These are phyloP conservation scores for Tripterygium wilfordii DNA, from an alignment of 177 flowering plant species.

Conservation along the genomic window DNA sequence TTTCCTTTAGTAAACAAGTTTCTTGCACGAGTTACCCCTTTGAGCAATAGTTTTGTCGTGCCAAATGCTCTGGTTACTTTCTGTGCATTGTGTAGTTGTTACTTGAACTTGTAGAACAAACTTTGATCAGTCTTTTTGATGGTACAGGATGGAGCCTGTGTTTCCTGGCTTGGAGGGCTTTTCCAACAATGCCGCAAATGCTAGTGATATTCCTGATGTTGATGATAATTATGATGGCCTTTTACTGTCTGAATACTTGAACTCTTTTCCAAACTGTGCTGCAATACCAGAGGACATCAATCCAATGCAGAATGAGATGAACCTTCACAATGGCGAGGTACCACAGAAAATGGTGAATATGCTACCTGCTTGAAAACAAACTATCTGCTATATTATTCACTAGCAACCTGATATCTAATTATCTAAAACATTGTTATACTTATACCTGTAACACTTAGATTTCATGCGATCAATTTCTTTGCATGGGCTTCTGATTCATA, in stretches of 20 bases:
- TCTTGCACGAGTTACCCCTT: too few relatives aligned
- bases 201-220: conserved; percentile 44
- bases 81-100: not conserved
- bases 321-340: conserved; percentile 78
- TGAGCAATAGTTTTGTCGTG: too few relatives aligned
- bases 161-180: conserved; percentile 48
- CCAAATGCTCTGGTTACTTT: not conserved
- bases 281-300: conserved; percentile 49
- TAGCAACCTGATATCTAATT: not conserved
- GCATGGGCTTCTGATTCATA: too few relatives aligned
- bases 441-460: not conserved
- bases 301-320: conserved; percentile 58
- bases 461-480: not conserved
- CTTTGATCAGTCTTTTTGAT: too few relatives aligned
- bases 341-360: not conserved
- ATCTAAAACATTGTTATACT: not conserved
- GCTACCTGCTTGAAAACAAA: too few relatives aligned
- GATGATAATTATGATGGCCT: conserved; percentile 85
- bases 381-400: too few relatives aligned
- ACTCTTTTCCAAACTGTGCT: conserved; percentile 50
- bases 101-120: too few relatives aligned
- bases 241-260: conserved; percentile 73
- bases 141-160: conserved; percentile 49
- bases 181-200: conserved; percentile 34
- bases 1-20: too few relatives aligned